Evolutionary conservation across 192 early-diverging fungal species (phyloP), one percentile per base, ranked within the genome.

Genomic region (Oehlia diaphana): DNA sequence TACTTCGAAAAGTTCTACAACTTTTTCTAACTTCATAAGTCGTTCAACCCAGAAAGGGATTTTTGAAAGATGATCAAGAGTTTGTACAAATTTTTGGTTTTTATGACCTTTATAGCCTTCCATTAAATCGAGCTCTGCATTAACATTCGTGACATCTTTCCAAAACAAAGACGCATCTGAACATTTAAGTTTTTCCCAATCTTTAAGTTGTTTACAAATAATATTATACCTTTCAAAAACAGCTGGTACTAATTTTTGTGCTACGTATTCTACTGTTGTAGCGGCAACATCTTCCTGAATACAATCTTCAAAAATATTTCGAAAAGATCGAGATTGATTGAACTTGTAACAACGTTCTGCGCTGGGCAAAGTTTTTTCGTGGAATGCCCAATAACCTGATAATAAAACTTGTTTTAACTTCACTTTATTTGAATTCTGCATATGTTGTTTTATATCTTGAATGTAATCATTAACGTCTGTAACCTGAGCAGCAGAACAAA

Each of bases 71-170:
- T 42, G 12, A 19, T 62, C 37, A 79, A 47, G 58, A 1, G 31
- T 9, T 10, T 63, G 2, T 39, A n/a, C 12, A 79, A 70, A 16
- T 42, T 31, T 58, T 19, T 26, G 21, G 23, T 47, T 47, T 12
- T 23, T 42, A 28, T 23, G 14, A 39, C 12, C 21, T 26, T 53
- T 28, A 37, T 33, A 23, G 7, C 7, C 14, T 67, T 23, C 13
- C 50, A 79, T 71, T 9, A 79, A 79, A 28, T 79, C 21, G 1
- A 79, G 12, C 53, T 79, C 77, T 16, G 3, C n/a, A 39, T 28
- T 62, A 35, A 70, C 44, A 63, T 79, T 44, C 14, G n/a, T 14
- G 26, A 62, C 68, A 71, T 71, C 62, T 28, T 62, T 61, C 77
- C 77, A 79, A 12, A 71, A 26, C 6, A 79, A 19, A 21, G 19